Percentiles rank a stretch among this genome's conserved stretches.
Conservation (phyloP, 768 basidiomycete species). For the Rhizopogon salebrosus region DNA sequence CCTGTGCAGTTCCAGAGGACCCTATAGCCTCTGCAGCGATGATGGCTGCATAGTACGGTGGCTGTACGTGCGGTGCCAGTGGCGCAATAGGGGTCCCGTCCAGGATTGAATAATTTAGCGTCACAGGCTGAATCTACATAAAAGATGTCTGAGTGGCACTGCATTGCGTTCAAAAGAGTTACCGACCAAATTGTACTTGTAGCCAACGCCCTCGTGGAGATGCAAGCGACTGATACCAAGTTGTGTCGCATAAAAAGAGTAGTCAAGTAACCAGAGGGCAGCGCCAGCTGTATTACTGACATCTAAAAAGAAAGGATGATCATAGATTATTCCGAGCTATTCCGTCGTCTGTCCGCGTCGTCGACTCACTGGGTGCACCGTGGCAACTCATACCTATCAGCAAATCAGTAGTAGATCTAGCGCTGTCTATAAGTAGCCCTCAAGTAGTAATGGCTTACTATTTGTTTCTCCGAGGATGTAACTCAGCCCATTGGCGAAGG, state of each 20-base stretch:
- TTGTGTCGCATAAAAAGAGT: conserved; percentile 53
- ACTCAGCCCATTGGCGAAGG: conserved; percentile 37
- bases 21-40: conserved; percentile 57
- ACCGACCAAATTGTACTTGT: conserved; percentile 60
- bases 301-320: conserved; percentile 27
- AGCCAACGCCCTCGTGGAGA: conserved; percentile 68
- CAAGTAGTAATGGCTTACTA: conserved; percentile 36
- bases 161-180: conserved; percentile 3
- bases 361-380: conserved; percentile 25
- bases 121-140: conserved; percentile 55
- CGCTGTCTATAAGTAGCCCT: neutral
- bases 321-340: neutral
- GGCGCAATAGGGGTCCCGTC: conserved; percentile 51
- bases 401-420: neutral
- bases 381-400: conserved; percentile 30
- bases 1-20: conserved; percentile 31
- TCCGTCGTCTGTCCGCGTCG: neutral
- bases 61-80: conserved; percentile 55
- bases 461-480: conserved; percentile 66
- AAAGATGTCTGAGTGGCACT: neutral
- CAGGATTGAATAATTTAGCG: conserved; percentile 51
- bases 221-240: conserved; percentile 49
- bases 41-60: conserved; percentile 62
- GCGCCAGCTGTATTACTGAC: conserved; percentile 71
- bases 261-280: conserved; percentile 64